Base-by-base conservation (phyloP, 306 rosid genomes). In the Casuarina glauca region DNA sequence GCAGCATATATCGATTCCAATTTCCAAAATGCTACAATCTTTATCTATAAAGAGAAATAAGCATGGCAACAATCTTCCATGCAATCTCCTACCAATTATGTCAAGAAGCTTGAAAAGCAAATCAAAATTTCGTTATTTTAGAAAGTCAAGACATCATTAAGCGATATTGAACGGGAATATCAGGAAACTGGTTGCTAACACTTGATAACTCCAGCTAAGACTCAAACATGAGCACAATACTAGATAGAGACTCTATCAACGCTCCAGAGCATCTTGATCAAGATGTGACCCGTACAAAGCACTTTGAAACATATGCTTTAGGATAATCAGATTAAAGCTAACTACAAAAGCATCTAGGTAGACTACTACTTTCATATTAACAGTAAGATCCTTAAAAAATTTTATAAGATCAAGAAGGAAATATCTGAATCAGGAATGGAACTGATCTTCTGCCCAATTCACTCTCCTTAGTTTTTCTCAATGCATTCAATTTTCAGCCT, bases 1-100 rank as follows among this genome's bases (percentile, higher is more conserved):
- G 41, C 17, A 38, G 45, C 43, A 32, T 70, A 16, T 41, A 69
- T 46, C 63, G 50, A 6, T n/a, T 80, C 83, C 73, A 83, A 82
- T 70, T 50, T 46, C 69, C 70, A 69, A 82, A 64, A 74, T 76
- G 51, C 35, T 38, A 61, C 53, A 51, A 45, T 11, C 41, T 70
- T 45, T 70, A 69, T 19, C 49, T 16, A 44, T 69, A 5, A 69
- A 69, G 54, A 69, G 35, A 26, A 45, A 13, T 12, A 66, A 41
- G 26, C 9, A 41, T 4, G 7, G 6, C 13, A 51, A 16, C 57
- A 51, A 51, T 51, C 57, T 51, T 5, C 57, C 57, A 51, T 51
- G 57, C 57, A 12, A 51, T 3, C 57, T 51, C 19, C 19, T 51
- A 1, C 57, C 63, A 57, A 57, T 2, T n/a, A 20, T 36, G 20